Percentiles rank a stretch among this genome's conserved stretches.
phyloP scores from a whole-genome alignment of 2,329 filamentous ascomycete genomes.

The Clarireedia sp. region DNA sequence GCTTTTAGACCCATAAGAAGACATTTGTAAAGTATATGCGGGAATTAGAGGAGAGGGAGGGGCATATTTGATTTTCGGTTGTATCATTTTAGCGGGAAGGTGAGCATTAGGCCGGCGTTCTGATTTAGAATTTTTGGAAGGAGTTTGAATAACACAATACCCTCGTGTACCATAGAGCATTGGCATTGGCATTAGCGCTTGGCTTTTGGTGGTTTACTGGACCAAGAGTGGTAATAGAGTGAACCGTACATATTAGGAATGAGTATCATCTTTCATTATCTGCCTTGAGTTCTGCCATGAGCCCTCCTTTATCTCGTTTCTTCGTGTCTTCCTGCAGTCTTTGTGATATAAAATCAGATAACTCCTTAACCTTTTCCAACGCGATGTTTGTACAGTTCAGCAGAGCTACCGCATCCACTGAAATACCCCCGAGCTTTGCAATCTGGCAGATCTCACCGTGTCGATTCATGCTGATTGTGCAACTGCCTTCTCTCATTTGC shows the following conservation, averaged over 20 bases:
- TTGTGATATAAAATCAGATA: constrained; percentile 65
- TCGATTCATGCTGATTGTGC: constrained; percentile 57
- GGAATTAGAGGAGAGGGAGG: constrained; percentile 57
- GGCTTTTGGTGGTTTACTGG: background rate
- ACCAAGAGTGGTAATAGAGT: constrained; percentile 1
- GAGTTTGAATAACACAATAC: constrained; percentile 10
- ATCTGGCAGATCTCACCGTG: constrained; percentile 37
- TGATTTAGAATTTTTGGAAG: constrained; percentile 6
- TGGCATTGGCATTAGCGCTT: constrained; percentile 5
- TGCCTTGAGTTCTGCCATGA: constrained; percentile 69
- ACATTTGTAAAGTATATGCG: constrained; percentile 92
- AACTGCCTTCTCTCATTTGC: constrained; percentile 63
- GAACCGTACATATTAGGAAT: constrained; percentile 31
- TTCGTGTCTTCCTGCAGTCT: constrained; percentile 72
- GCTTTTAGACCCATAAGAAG: constrained; percentile 76
- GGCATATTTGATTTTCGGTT: constrained; percentile 10
- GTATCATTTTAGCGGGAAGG: constrained; percentile 1
- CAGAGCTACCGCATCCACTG: constrained; percentile 71
- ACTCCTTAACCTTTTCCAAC: constrained; percentile 69
- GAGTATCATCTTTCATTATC: constrained; percentile 59
- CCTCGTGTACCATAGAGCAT: constrained; percentile 8
- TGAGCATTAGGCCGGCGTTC: constrained; percentile 7
- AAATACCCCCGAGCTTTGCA: constrained; percentile 77
- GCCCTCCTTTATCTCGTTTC: constrained; percentile 67
- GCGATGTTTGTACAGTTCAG: constrained; percentile 70